These are phyloP conservation scores for Chaetoceros tenuissimus DNA, from an alignment of 108 stramenopile genomes.

Conservation along the genomic window DNA sequence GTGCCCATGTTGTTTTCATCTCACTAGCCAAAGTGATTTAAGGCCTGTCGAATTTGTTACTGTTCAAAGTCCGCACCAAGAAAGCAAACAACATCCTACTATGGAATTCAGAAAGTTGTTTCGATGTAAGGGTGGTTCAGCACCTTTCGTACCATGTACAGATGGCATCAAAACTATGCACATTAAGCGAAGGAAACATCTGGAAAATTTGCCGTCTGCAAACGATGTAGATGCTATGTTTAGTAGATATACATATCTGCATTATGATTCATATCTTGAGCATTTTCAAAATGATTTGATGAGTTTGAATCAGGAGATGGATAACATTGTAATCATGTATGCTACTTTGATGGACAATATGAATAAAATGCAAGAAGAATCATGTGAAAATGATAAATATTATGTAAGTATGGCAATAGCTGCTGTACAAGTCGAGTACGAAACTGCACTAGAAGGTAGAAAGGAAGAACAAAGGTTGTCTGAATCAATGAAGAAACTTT, in stretches of 20 bases:
- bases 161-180: neutral
- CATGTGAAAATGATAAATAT: neutral
- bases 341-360: too few species aligned
- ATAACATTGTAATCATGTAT: neutral
- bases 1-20: conserved; percentile 45
- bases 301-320: neutral
- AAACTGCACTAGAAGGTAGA: neutral
- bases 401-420: neutral
- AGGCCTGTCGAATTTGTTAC: conserved; percentile 42
- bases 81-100: neutral
- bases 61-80: conserved; percentile 9
- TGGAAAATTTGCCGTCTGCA: conserved; percentile 6
- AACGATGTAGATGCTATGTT: conserved; percentile 33
- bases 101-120: conserved; percentile 59
- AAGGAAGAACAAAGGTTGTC: neutral
- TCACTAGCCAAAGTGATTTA: conserved; percentile 38
- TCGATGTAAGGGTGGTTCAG: conserved; percentile 32
- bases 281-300: neutral
- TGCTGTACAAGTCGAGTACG: neutral
- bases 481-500: neutral
- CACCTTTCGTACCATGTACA: conserved; percentile 51
- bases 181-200: neutral
- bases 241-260: conserved; percentile 39
- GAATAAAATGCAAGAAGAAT: neutral
- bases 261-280: conserved; percentile 15